phyloP scores from a whole-genome alignment of 441 rosid species.

The Pelargonium exstipulatum region DNA sequence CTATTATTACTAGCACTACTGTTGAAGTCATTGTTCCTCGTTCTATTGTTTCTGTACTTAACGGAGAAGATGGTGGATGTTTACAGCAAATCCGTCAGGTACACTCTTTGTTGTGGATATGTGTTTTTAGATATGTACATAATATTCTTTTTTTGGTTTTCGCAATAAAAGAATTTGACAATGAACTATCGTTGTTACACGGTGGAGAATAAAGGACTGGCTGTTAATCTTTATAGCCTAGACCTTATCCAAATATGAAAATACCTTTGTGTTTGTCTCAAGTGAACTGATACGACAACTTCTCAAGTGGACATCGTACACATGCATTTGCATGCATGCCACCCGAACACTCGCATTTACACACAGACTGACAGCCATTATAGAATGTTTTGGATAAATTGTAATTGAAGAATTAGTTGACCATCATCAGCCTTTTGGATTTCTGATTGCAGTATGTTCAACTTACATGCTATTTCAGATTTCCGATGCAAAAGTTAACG shows the following conservation, averaged over 20 bases:
- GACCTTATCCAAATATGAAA: too few relatives aligned
- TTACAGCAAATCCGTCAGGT: slow-evolving; percentile 70
- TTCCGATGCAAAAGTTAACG: slow-evolving; percentile 62
- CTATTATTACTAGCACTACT: slow-evolving; percentile 61
- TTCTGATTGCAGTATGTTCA: slow-evolving; percentile 3
- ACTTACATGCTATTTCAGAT: slow-evolving; percentile 31
- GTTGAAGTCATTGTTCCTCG: slow-evolving; percentile 75
- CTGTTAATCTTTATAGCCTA: too few relatives aligned
- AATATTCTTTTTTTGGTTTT: too few relatives aligned
- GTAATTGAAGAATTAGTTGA: neutral
- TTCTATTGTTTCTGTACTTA: slow-evolving; percentile 50
- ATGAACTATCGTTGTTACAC: too few relatives aligned
- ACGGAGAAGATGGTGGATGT: slow-evolving; percentile 74
- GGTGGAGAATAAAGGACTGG: too few relatives aligned
- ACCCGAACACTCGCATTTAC: too few relatives aligned
- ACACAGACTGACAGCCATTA: too few relatives aligned
- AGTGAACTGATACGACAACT: too few relatives aligned
- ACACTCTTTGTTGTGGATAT: slow-evolving; percentile 13
- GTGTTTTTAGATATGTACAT: neutral
- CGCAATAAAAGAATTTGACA: neutral
- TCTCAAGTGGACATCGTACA: too few relatives aligned
- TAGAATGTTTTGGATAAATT: too few relatives aligned
- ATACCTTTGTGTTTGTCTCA: too few relatives aligned
- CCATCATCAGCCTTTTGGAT: neutral
- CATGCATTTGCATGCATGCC: too few relatives aligned